Evolutionary conservation across 208 protist genomes (phyloP).

Genomic region (Tritrichomonas foetus): DNA sequence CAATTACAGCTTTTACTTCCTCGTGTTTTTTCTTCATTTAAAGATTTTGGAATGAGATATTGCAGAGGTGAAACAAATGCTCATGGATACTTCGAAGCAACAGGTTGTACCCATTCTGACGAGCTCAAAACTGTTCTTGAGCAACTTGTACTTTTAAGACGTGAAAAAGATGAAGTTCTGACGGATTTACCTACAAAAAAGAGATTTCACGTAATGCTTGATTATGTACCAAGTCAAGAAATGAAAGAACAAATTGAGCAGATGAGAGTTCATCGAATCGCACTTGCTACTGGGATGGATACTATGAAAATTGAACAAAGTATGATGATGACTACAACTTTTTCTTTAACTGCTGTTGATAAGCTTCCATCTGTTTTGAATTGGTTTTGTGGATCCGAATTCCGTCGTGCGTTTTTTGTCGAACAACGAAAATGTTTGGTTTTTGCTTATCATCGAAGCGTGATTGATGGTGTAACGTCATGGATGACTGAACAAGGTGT

Average conservation of each 20-base stretch:
- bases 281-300: neutral
- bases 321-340: neutral
- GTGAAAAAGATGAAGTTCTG: constrained; percentile 54
- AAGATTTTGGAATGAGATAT: constrained; percentile 45
- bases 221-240: neutral
- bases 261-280: neutral
- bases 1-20: constrained; percentile 41
- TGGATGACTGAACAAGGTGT: neutral
- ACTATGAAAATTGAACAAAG: constrained; percentile 6
- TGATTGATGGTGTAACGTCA: neutral
- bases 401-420: neutral
- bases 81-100: constrained; percentile 16
- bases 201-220: neutral
- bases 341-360: neutral
- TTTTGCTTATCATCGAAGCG: neutral
- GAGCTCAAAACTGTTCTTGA: constrained; percentile 47
- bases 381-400: neutral
- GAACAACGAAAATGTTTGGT: neutral
- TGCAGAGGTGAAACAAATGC: constrained; percentile 33
- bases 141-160: constrained; percentile 45
- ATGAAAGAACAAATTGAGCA: neutral
- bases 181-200: constrained; percentile 47
- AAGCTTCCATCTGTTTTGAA: neutral
- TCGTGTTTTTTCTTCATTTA: constrained; percentile 39
- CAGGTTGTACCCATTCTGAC: constrained; percentile 43